A percentile compares a stretch with the other conserved stretches of the same genome.
Evolutionary conservation across 495 filamentous ascomycete genomes (phyloP).

Genomic region (Penicillium parvum): DNA sequence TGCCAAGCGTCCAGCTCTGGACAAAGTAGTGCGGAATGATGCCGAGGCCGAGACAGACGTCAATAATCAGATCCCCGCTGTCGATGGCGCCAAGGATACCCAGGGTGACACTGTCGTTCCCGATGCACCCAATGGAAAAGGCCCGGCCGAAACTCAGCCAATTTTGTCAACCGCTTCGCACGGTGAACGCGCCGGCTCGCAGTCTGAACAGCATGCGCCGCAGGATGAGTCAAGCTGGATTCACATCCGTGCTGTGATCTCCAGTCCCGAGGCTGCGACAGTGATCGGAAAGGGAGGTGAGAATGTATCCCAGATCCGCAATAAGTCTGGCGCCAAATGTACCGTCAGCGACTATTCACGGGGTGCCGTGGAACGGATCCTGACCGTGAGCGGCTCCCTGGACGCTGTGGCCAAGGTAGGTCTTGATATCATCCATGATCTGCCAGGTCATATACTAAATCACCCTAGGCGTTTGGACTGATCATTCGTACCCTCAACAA

Average conservation of each 20-base stretch:
- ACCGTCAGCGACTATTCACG: slow-evolving; percentile 97
- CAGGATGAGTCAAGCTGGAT: slow-evolving; percentile 95
- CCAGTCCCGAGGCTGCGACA: slow-evolving; percentile 93
- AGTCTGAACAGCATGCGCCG: slow-evolving; percentile 46
- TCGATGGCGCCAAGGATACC: slow-evolving; percentile 42
- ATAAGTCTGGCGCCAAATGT: slow-evolving; percentile 90
- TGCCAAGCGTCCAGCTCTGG: slow-evolving; percentile 91
- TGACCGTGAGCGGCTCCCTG: slow-evolving; percentile 92
- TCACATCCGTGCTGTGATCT: slow-evolving; percentile 92
- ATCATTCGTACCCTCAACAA: slow-evolving; percentile 98
- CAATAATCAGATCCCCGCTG: slow-evolving; percentile 33
- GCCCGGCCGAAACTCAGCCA: slow-evolving; percentile 49
- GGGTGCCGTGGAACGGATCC: slow-evolving; percentile 91
- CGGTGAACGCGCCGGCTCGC: slow-evolving; percentile 49
- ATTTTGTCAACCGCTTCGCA: slow-evolving; percentile 62
- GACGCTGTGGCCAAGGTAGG: slow-evolving; percentile 95
- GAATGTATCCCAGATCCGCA: slow-evolving; percentile 92
- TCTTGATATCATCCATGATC: slow-evolving; percentile 8
- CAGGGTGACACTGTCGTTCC: slow-evolving; percentile 67
- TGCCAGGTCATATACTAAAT: too few species aligned
- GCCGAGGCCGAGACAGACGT: slow-evolving; percentile 53
- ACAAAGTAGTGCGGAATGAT: slow-evolving; percentile 71
- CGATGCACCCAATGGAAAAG: slow-evolving; percentile 61
- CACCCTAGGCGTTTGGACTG: slow-evolving; percentile 80
- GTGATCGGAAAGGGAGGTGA: slow-evolving; percentile 98